phyloP scores from a whole-genome alignment of 2,329 filamentous ascomycete species.

The Chrysoporthe puriensis region DNA sequence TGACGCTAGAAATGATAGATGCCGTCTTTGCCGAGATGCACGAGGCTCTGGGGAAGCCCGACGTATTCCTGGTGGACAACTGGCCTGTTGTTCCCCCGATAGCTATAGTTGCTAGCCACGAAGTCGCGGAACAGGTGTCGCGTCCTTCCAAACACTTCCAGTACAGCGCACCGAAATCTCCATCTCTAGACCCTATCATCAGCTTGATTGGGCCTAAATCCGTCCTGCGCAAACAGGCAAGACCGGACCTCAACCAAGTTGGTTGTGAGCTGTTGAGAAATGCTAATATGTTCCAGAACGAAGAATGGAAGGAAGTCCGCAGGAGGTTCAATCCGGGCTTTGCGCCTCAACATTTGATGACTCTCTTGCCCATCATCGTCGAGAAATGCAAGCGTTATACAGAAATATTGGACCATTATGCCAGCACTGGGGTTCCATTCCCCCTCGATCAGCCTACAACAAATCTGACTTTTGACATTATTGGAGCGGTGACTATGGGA shows the following conservation, averaged over 20 bases:
- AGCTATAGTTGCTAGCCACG: conserved; percentile 35
- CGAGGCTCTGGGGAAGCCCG: conserved; percentile 38
- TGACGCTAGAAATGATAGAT: conserved; percentile 27
- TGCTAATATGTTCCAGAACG: conserved; percentile 25
- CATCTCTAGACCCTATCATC: conserved; percentile 33
- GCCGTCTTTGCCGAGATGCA: conserved; percentile 35
- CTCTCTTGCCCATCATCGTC: conserved; percentile 40
- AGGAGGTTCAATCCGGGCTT: conserved; percentile 45
- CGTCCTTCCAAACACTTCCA: conserved; percentile 37
- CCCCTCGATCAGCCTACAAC: conserved; percentile 36
- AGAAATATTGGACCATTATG: conserved; percentile 37
- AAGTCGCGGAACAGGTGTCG: conserved; percentile 43
- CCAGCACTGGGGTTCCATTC: conserved; percentile 35
- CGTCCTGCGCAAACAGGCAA: not conserved
- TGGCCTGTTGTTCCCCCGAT: conserved; percentile 36
- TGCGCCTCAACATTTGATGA: conserved; percentile 43
- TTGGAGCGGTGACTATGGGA: conserved; percentile 26
- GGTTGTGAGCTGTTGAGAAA: too few species aligned
- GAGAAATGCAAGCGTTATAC: conserved; percentile 41
- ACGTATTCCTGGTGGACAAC: conserved; percentile 40
- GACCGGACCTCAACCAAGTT: not conserved
- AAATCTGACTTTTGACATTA: conserved; percentile 45
- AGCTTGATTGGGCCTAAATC: not conserved
- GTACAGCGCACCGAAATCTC: conserved; percentile 39
- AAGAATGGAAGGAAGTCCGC: conserved; percentile 32